These are phyloP conservation scores for Leccinum barrowsii DNA, from an alignment of 768 basidiomycete species.

Conservation along the genomic window DNA sequence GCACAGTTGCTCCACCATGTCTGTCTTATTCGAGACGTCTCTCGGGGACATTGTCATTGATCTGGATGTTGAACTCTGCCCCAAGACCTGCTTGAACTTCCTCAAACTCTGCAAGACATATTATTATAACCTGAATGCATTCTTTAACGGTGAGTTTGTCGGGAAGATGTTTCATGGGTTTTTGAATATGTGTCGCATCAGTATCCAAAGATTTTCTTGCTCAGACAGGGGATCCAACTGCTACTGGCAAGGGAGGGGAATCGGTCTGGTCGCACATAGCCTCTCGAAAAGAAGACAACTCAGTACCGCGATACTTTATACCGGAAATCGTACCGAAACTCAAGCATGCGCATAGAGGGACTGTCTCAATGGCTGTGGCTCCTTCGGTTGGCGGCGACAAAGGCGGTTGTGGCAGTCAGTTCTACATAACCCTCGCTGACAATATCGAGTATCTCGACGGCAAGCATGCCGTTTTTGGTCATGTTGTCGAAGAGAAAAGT, in stretches of 20 bases:
- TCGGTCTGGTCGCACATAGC: slow-evolving; percentile 78
- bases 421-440: slow-evolving; percentile 91
- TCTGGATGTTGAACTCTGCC: slow-evolving; percentile 87
- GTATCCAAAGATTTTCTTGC: slow-evolving; percentile 98
- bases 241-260: slow-evolving; percentile 91
- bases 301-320: slow-evolving; percentile 74
- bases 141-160: slow-evolving; percentile 84
- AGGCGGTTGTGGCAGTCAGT: slow-evolving; percentile 92
- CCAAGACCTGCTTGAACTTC: slow-evolving; percentile 92
- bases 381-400: slow-evolving; percentile 64
- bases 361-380: slow-evolving; percentile 96
- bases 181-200: slow-evolving; percentile 29
- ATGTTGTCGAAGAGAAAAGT: slow-evolving; percentile 78
- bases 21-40: slow-evolving; percentile 94
- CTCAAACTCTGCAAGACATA: slow-evolving; percentile 96
- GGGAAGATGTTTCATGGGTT: background rate
- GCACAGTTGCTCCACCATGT: slow-evolving; percentile 50
- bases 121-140: slow-evolving; percentile 95
- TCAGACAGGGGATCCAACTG: slow-evolving; percentile 94
- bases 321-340: slow-evolving; percentile 78
- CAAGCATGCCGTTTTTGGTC: slow-evolving; percentile 91
- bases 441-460: slow-evolving; percentile 95
- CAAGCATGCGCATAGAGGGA: slow-evolving; percentile 83
- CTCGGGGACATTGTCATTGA: slow-evolving; percentile 97
- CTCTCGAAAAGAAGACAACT: slow-evolving; percentile 35